Evolutionary conservation across 345 rosid genomes (phyloP).

Genomic region (Eucalyptus pauciflora): DNA sequence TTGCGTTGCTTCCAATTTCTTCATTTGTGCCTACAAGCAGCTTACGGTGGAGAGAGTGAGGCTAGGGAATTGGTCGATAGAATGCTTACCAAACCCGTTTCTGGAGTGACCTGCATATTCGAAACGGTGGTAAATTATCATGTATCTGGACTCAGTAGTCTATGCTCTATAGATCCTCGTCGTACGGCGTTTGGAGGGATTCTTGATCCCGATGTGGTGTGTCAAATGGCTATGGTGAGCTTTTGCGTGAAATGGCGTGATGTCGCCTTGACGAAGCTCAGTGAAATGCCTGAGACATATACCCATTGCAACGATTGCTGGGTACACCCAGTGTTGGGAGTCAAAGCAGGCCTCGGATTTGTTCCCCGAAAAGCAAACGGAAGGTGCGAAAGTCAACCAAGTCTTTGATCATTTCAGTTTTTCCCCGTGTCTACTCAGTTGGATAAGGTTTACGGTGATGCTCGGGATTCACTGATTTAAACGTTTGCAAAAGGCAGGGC

Average conservation of each 20-base stretch:
- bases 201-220: conserved; percentile 36
- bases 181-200: conserved; percentile 17
- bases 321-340: conserved; percentile 33
- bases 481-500: conserved; percentile 45
- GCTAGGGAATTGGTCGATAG: conserved; percentile 27
- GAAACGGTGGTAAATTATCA: conserved; percentile 28
- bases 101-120: conserved; percentile 38
- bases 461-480: conserved; percentile 48
- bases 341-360: conserved; percentile 28
- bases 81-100: conserved; percentile 23
- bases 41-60: conserved; percentile 1
- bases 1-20: conserved; percentile 31
- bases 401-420: conserved; percentile 39
- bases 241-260: conserved; percentile 58
- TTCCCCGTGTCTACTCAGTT: conserved; percentile 47
- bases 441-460: conserved; percentile 17
- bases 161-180: conserved; percentile 5
- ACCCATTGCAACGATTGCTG: conserved; percentile 38
- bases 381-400: conserved; percentile 34
- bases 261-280: conserved; percentile 24
- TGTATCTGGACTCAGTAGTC: conserved; percentile 39
- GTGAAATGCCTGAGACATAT: conserved; percentile 37
- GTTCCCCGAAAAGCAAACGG: conserved; percentile 46
- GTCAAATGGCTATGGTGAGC: conserved; percentile 40
- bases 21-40: conserved; percentile 30